Evolutionary conservation across 2,329 filamentous ascomycete species (phyloP).

Genomic region (Elsinoe australis): DNA sequence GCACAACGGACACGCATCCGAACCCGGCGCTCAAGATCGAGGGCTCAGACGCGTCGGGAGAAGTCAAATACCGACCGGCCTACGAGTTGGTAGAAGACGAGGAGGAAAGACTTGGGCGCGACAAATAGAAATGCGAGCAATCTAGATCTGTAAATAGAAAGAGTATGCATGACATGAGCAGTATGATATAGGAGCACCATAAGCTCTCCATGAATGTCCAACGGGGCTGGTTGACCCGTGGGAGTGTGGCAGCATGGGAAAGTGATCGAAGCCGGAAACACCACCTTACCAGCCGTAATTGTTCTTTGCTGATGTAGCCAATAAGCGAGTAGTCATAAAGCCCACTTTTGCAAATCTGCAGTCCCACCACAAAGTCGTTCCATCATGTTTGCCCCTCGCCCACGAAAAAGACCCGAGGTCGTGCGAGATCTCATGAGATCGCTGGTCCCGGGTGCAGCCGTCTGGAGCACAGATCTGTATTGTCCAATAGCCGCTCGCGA

Average conservation of each 20-base stretch:
- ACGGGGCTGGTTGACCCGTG: no score
- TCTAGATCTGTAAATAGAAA: constrained; percentile 7
- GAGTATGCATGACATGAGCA: neutral
- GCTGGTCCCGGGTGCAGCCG: constrained; percentile 8
- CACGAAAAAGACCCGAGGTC: constrained; percentile 1
- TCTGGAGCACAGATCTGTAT: constrained; percentile 10
- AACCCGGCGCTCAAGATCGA: constrained; percentile 61
- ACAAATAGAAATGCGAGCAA: constrained; percentile 27
- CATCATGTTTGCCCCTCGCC: neutral
- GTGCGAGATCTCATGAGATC: constrained; percentile 6
- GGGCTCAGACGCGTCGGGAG: constrained; percentile 28
- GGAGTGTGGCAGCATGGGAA: no score
- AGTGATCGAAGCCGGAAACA: no score
- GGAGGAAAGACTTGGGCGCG: constrained; percentile 70
- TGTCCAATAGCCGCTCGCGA: constrained; percentile 12
- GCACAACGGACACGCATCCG: constrained; percentile 77
- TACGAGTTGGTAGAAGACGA: constrained; percentile 68
- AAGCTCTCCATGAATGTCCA: neutral
- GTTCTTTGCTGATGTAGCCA: no score
- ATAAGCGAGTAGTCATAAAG: no score
- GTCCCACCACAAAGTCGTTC: no score
- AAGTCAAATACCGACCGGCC: constrained; percentile 56
- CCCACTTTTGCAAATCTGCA: no score
- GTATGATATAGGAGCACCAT: neutral
- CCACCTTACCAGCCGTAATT: no score